Percentiles rank a stretch among this genome's conserved stretches.
phyloP scores from a whole-genome alignment of 2,329 filamentous ascomycete genomes.

The Aspergillus sp. region DNA sequence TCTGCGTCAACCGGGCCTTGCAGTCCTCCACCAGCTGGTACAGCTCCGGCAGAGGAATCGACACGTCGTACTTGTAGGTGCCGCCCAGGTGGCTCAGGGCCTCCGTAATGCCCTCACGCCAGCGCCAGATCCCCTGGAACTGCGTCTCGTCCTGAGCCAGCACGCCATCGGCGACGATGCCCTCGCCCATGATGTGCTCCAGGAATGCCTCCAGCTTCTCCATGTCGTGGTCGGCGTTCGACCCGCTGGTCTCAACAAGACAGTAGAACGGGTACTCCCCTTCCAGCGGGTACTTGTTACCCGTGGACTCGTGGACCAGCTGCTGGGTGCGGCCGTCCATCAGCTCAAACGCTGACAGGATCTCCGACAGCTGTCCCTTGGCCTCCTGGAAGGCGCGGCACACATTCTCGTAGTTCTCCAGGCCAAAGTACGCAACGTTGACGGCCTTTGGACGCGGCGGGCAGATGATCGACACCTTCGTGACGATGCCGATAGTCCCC shows the following conservation, averaged over 20 bases:
- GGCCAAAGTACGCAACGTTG: slow-evolving; percentile 91
- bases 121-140: slow-evolving; percentile 78
- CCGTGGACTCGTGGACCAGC: slow-evolving; percentile 71
- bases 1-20: slow-evolving; percentile 66
- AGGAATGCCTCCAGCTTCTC: slow-evolving; percentile 89
- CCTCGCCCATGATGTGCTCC: slow-evolving; percentile 85
- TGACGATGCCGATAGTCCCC: slow-evolving; percentile 92
- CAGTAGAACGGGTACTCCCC: slow-evolving; percentile 91
- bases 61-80: slow-evolving; percentile 98
- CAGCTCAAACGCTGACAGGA: slow-evolving; percentile 94
- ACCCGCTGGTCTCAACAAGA: slow-evolving; percentile 92
- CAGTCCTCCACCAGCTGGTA: slow-evolving; percentile 89
- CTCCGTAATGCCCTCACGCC: slow-evolving; percentile 91
- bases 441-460: slow-evolving; percentile 83
- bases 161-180: slow-evolving; percentile 84
- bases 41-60: slow-evolving; percentile 83
- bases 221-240: slow-evolving; percentile 87
- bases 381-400: slow-evolving; percentile 84
- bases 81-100: slow-evolving; percentile 85
- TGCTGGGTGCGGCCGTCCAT: slow-evolving; percentile 87
- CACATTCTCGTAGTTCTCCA: slow-evolving; percentile 86
- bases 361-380: slow-evolving; percentile 87
- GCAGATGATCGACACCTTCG: slow-evolving; percentile 83
- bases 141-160: slow-evolving; percentile 94
- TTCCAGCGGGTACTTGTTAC: slow-evolving; percentile 77